Evolutionary conservation across 2,329 filamentous ascomycete species (phyloP), one percentile per base, ranked within the genome.

Genomic region (Tolypocladium tropicale): DNA sequence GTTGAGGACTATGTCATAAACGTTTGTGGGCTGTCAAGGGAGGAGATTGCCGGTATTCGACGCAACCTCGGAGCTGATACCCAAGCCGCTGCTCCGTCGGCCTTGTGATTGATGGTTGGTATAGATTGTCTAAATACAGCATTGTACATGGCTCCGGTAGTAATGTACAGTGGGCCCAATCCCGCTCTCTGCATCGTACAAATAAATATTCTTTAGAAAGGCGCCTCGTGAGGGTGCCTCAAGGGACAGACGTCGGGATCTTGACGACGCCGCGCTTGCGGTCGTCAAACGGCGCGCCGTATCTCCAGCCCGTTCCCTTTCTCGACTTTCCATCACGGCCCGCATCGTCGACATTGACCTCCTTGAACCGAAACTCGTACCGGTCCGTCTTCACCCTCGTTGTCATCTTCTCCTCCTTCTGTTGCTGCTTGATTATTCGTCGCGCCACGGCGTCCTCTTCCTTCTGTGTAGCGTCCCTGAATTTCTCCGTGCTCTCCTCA

Each of bases 221-320:
- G 16, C 32, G 25, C 21, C n/a, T n/a, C n/a, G n/a, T n/a, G n/a
- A n/a, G n/a, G n/a, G n/a, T n/a, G n/a, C n/a, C n/a, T 76, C 62
- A 82, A 58, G 78, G 79, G 55, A 86, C 82, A 54, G 75, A 79
- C 37, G 79, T 85, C 25, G 85, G 84, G 65, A 88, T 87, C 77
- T 87, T 88, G 72, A 85, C 70, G 66, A 79, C 65, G n/a, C 81
- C 84, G 62, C 78, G 80, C 71, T 78, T 81, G 56, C 85, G 77
- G 65, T 88, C 85, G 64, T 81, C 76, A 60, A 76, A 74, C 12
- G 85, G 84, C 58, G 77, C 78, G 58, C 85, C 85, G 62, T 88
- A 88, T 58, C 82, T 74, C 78, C 79, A 83, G 23, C 85, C 85
- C 2, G 81, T 76, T 14, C 74, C 82, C 30, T 68, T 70, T 37